Evolutionary conservation across 495 filamentous ascomycete species (phyloP).

Genomic region (Talaromyces nanjingensis): DNA sequence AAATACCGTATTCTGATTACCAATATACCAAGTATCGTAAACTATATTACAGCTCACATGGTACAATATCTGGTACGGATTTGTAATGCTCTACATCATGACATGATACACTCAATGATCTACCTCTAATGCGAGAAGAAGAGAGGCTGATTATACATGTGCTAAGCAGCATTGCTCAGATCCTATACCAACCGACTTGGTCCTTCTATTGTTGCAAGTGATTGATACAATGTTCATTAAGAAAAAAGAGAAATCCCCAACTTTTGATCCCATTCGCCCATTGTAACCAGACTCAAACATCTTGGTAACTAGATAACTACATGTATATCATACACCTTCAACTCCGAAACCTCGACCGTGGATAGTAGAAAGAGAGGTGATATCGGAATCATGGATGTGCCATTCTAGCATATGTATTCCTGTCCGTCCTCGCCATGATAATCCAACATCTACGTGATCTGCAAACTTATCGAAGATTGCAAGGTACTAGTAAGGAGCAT

Average conservation of each 20-base stretch:
- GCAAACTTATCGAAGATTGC: background rate
- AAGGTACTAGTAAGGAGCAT: constrained; percentile 65
- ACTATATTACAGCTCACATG: background rate
- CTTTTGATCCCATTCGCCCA: background rate
- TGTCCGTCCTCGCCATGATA: background rate
- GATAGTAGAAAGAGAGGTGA: constrained; percentile 9
- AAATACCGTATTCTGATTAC: background rate
- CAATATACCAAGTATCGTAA: background rate
- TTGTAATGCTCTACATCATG: background rate
- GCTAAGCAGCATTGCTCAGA: background rate
- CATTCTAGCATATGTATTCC: background rate
- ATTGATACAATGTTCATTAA: too few species aligned
- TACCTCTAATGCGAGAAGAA: too few species aligned
- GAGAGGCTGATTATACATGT: too few species aligned
- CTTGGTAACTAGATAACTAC: background rate
- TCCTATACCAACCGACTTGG: too few species aligned
- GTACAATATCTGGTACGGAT: background rate
- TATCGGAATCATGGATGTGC: background rate
- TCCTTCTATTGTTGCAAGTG: too few species aligned
- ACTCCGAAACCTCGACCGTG: constrained; percentile 26
- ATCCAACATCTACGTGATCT: background rate
- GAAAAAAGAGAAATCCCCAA: background rate
- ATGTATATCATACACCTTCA: constrained; percentile 15
- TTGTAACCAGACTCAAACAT: background rate
- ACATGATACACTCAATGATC: background rate